A percentile compares a stretch with the other conserved stretches of the same genome.
Conservation (phyloP, 1,139 yeast genomes). For the Candida gigantensis region DNA sequence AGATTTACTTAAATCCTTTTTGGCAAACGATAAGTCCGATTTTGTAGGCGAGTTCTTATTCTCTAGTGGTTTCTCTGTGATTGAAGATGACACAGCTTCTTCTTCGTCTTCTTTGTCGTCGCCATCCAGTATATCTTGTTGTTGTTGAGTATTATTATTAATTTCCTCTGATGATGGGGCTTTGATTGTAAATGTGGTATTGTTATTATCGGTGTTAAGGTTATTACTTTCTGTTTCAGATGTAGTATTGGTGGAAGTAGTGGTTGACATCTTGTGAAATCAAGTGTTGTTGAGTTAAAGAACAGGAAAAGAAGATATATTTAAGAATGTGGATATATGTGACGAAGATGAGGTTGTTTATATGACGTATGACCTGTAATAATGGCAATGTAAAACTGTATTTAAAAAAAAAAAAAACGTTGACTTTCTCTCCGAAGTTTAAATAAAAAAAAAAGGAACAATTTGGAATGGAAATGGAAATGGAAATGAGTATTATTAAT, state of each 20-base stretch:
- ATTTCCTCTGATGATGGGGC: slow-evolving; percentile 2
- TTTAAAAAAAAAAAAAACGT: no score
- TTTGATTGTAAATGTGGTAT: slow-evolving; percentile 1
- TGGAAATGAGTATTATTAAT: no score
- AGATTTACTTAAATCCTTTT: slow-evolving; percentile 51
- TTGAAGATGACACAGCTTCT: slow-evolving; percentile 1
- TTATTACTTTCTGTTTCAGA: slow-evolving; percentile 1
- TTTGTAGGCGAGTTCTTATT: slow-evolving; percentile 8
- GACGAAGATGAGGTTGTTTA: no score
- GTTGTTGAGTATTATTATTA: no score
- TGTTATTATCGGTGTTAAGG: not conserved
- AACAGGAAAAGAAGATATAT: not conserved
- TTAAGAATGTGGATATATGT: not conserved
- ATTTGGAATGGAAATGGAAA: no score
- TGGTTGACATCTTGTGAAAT: slow-evolving; percentile 4
- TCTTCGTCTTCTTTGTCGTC: not conserved
- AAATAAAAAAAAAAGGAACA: no score
- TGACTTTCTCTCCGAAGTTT: no score
- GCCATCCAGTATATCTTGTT: not conserved
- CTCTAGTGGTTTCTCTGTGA: slow-evolving; percentile 1
- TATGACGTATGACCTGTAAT: no score
- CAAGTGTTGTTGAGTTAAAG: not conserved
- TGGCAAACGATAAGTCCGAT: slow-evolving; percentile 47
- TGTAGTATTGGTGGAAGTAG: slow-evolving; percentile 4
- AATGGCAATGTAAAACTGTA: no score